These are phyloP conservation scores for Capsicum pubescens DNA, from an alignment of 257 asterid species.

Conservation along the genomic window DNA sequence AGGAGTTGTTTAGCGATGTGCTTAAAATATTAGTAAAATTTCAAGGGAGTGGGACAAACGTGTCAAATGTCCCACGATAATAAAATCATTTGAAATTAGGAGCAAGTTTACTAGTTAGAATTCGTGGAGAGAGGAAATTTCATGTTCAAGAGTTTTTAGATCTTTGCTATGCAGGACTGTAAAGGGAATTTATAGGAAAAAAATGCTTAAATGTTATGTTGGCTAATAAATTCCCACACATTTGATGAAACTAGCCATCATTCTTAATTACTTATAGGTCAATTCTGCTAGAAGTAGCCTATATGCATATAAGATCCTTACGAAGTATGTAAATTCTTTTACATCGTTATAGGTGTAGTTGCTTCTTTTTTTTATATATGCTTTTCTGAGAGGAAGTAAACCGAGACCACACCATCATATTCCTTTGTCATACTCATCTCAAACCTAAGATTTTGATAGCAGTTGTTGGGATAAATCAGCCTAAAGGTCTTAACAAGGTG, in stretches of 20 bases:
- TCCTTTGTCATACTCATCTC: too few species aligned
- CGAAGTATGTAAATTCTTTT: not conserved
- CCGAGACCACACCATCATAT: not conserved
- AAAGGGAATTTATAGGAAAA: not conserved
- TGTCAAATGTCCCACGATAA: not conserved
- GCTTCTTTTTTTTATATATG: too few species aligned
- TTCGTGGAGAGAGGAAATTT: slow-evolving; percentile 5
- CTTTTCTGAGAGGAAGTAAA: too few species aligned
- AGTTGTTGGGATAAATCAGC: too few species aligned
- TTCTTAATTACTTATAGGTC: not conserved
- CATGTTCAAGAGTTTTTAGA: not conserved
- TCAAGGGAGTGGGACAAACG: not conserved
- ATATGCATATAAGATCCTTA: not conserved
- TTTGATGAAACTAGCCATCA: not conserved
- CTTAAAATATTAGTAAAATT: not conserved
- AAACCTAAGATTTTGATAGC: too few species aligned
- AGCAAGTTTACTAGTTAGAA: not conserved
- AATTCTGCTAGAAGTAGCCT: not conserved
- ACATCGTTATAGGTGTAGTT: not conserved
- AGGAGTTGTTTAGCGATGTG: not conserved
- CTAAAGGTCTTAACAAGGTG: too few species aligned
- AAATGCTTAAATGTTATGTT: not conserved
- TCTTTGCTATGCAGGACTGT: not conserved
- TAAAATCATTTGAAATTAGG: not conserved
- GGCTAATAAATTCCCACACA: not conserved